Conservation (phyloP, 768 basidiomycete species). For the Strobilomyces dryophilus region DNA sequence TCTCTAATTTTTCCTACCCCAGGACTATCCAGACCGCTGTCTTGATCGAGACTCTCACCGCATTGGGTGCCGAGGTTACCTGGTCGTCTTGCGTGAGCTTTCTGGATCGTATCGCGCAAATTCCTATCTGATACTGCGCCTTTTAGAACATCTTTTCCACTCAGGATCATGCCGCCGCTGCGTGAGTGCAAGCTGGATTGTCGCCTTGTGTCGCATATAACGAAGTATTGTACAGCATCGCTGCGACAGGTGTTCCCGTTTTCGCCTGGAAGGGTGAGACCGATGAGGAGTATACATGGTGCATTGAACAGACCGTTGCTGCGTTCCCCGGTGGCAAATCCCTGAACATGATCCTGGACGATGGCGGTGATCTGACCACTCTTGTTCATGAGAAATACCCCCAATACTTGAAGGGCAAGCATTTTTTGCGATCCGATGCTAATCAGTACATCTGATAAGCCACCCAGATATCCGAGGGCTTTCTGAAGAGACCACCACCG, state of each 20-base stretch:
- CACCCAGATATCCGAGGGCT: constrained; percentile 78
- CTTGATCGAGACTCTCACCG: constrained; percentile 95
- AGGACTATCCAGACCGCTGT: constrained; percentile 99
- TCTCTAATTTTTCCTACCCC: constrained; percentile 6
- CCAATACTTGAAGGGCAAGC: constrained; percentile 72
- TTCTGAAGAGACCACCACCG: constrained; percentile 99
- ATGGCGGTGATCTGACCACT: constrained; percentile 94
- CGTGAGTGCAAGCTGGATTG: constrained; percentile 46
- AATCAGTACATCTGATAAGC: not conserved
- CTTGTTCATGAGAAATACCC: constrained; percentile 97
- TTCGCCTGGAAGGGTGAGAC: constrained; percentile 99
- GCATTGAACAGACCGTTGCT: constrained; percentile 90
- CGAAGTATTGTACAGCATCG: constrained; percentile 54
- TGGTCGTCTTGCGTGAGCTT: constrained; percentile 94
- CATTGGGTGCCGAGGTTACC: constrained; percentile 93
- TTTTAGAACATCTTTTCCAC: constrained; percentile 97
- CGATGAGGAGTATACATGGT: constrained; percentile 98
- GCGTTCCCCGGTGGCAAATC: constrained; percentile 83
- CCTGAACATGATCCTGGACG: constrained; percentile 98
- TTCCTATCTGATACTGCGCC: constrained; percentile 3
- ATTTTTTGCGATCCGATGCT: not conserved
- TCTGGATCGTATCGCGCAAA: not conserved
- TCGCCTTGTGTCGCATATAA: not conserved
- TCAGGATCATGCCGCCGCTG: constrained; percentile 98
- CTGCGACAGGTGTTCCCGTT: constrained; percentile 97